Conservation (phyloP, 179 eudicot species). For the Beta macrorhiza region DNA sequence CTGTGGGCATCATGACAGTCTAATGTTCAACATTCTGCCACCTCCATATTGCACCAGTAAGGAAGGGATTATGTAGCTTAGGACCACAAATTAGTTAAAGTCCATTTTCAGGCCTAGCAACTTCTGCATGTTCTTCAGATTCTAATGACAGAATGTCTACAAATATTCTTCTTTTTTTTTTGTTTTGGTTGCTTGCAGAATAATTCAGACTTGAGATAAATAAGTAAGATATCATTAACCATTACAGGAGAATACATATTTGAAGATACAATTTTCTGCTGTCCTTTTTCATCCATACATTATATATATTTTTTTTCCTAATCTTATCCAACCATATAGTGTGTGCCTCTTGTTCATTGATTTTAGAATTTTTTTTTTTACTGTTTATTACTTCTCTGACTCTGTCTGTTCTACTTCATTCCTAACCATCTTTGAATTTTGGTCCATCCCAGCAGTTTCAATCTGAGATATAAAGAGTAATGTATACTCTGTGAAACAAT, state of each 20-base stretch:
- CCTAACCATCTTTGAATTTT: not conserved
- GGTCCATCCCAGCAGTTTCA: not conserved
- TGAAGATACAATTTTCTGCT: not conserved
- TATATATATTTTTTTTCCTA: not conserved
- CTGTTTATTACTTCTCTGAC: not conserved
- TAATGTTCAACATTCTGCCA: not conserved
- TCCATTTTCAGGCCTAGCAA: not conserved
- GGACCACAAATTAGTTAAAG: not conserved
- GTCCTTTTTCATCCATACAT: not conserved
- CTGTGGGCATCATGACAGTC: no score
- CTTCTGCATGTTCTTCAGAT: not conserved
- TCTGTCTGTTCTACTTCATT: not conserved
- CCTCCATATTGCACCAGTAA: not conserved
- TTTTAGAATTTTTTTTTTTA: not conserved
- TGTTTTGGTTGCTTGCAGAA: not conserved
- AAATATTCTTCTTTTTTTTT: not conserved
- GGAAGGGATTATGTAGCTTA: not conserved
- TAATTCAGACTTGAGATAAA: not conserved
- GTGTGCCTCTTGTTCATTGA: not conserved
- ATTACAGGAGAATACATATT: not conserved
- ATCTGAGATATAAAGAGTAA: not conserved
- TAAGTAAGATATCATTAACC: not conserved
- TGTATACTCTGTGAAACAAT: not conserved
- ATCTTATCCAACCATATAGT: not conserved
- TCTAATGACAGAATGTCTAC: not conserved